Conservation (phyloP, 345 rosid genomes). For the Laguncularia racemosa region DNA sequence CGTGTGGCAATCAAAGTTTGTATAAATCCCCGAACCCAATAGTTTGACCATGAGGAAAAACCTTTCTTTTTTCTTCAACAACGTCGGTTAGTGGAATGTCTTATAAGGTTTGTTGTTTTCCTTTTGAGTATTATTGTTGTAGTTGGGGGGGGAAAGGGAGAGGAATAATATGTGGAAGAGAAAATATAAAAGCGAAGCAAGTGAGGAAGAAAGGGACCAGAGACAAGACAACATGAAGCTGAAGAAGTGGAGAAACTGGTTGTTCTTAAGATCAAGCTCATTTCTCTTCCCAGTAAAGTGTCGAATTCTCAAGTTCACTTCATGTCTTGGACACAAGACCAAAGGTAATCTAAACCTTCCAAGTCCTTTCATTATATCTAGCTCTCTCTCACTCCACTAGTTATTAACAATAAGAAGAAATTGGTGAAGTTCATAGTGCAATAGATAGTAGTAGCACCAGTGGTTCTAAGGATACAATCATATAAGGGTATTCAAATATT, state of each 20-base stretch:
- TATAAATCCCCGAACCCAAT: too few relatives aligned
- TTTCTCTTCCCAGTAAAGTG: slow-evolving; percentile 25
- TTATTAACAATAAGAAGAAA: too few relatives aligned
- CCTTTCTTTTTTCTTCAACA: slow-evolving; percentile 15
- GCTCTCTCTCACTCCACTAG: too few relatives aligned
- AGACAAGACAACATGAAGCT: slow-evolving; percentile 14
- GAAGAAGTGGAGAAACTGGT: slow-evolving; percentile 31
- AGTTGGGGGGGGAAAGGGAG: slow-evolving; percentile 1
- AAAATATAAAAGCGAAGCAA: neutral
- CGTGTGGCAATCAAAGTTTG: too few relatives aligned
- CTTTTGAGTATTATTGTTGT: slow-evolving; percentile 12
- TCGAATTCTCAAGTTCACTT: slow-evolving; percentile 26
- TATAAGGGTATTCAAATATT: too few relatives aligned
- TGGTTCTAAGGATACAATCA: too few relatives aligned
- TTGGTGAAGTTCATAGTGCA: too few relatives aligned
- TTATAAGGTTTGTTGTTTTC: slow-evolving; percentile 20
- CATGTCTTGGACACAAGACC: slow-evolving; percentile 22
- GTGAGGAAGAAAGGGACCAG: neutral
- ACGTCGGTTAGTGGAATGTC: slow-evolving; percentile 30
- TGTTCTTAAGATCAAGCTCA: slow-evolving; percentile 20
- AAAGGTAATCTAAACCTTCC: slow-evolving; percentile 30
- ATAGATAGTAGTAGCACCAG: too few relatives aligned
- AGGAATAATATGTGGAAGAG: neutral
- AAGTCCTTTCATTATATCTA: too few relatives aligned
- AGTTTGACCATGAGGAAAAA: too few relatives aligned